These are phyloP conservation scores for Hypomyces rosellus DNA, from an alignment of 2,329 filamentous ascomycete genomes.

Conservation along the genomic window DNA sequence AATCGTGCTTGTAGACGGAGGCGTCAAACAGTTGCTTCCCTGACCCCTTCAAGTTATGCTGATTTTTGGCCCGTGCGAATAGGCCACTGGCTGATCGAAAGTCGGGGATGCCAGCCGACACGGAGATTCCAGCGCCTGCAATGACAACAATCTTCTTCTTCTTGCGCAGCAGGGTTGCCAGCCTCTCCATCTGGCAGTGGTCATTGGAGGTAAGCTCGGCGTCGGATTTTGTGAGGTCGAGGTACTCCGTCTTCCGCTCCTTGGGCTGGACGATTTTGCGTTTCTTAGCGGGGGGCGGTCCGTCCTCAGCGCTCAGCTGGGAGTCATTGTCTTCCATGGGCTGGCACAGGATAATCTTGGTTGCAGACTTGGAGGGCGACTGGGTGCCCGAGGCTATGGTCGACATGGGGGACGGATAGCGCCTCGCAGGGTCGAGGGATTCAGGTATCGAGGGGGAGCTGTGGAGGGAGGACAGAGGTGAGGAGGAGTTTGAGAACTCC, in stretches of 20 bases:
- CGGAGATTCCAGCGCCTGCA: conserved; percentile 93
- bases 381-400: conserved; percentile 43
- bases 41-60: conserved; percentile 82
- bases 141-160: conserved; percentile 97
- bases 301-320: conserved; percentile 39
- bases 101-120: conserved; percentile 93
- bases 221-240: conserved; percentile 59
- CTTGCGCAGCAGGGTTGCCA: conserved; percentile 70
- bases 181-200: conserved; percentile 54
- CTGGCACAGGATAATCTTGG: conserved; percentile 20
- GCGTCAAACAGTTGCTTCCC: conserved; percentile 96
- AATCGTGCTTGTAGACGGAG: conserved; percentile 90
- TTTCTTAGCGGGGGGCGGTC: conserved; percentile 67
- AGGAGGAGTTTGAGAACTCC: conserved; percentile 38
- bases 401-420: conserved; percentile 48
- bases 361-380: conserved; percentile 42
- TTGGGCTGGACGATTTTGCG: conserved; percentile 56
- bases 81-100: conserved; percentile 89
- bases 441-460: conserved; percentile 46
- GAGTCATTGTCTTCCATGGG: conserved; percentile 23
- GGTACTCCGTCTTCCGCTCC: conserved; percentile 71
- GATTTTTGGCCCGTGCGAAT: conserved; percentile 75
- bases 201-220: conserved; percentile 41
- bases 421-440: conserved; percentile 37
- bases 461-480: conserved; percentile 49